These are phyloP conservation scores for Leptographium flavum DNA, from an alignment of 2,329 filamentous ascomycete species.

Conservation along the genomic window DNA sequence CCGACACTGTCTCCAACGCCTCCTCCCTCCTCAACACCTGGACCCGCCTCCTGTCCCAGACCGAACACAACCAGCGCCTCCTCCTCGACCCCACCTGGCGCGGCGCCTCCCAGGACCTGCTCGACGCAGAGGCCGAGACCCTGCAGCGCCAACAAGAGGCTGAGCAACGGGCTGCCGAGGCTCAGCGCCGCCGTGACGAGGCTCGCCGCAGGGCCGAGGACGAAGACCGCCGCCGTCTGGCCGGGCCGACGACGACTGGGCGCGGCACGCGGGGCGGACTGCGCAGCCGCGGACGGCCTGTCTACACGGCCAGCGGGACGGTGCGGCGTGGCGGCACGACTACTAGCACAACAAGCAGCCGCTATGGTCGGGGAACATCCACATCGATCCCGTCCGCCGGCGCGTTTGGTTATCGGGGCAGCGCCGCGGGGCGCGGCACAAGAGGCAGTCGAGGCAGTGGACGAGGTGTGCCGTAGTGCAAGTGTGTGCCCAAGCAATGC, in stretches of 20 bases:
- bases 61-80: slow-evolving; percentile 90
- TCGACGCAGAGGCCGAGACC: slow-evolving; percentile 56
- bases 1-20: slow-evolving; percentile 71
- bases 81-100: slow-evolving; percentile 83
- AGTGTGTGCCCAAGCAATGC: background rate
- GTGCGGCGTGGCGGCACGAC: slow-evolving; percentile 11
- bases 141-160: slow-evolving; percentile 58
- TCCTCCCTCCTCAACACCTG: slow-evolving; percentile 86
- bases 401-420: background rate
- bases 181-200: slow-evolving; percentile 64
- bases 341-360: background rate
- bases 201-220: slow-evolving; percentile 49
- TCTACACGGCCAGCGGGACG: slow-evolving; percentile 6
- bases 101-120: slow-evolving; percentile 71
- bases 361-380: background rate
- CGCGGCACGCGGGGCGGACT: slow-evolving; percentile 1
- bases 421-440: slow-evolving; percentile 26
- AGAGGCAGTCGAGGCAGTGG: slow-evolving; percentile 31
- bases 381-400: background rate
- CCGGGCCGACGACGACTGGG: slow-evolving; percentile 11
- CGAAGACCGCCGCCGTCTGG: slow-evolving; percentile 35
- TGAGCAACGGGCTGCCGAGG: slow-evolving; percentile 62
- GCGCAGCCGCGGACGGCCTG: background rate
- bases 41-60: slow-evolving; percentile 91
- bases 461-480: slow-evolving; percentile 3